phyloP scores from a whole-genome alignment of 148 eudicot genomes.

The Bassia scoparia region DNA sequence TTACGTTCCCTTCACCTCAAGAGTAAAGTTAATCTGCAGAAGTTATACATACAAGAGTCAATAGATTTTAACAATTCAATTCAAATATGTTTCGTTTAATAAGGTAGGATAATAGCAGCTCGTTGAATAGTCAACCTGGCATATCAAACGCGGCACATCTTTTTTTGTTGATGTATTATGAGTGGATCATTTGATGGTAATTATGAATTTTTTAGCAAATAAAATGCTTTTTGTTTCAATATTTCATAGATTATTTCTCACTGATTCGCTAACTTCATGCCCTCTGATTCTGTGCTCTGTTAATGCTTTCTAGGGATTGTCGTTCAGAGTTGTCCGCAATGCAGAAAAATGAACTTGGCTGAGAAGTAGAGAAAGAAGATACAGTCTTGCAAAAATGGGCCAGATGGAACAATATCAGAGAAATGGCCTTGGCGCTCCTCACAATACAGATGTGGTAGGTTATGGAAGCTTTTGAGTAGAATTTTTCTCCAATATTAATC shows the following conservation, averaged over 20 bases:
- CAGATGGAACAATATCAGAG: slow-evolving; percentile 76
- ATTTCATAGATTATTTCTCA: background rate
- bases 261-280: background rate
- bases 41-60: no score
- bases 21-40: no score
- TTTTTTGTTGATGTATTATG: no score
- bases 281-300: background rate
- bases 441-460: slow-evolving; percentile 95
- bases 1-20: no score
- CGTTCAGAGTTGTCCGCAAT: slow-evolving; percentile 85
- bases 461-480: slow-evolving; percentile 96
- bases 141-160: no score
- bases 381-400: slow-evolving; percentile 85
- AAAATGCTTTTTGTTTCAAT: no score
- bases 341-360: slow-evolving; percentile 89
- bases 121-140: no score
- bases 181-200: no score
- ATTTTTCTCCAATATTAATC: slow-evolving; percentile 92
- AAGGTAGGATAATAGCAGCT: no score
- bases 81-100: no score
- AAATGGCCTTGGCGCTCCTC: slow-evolving; percentile 94
- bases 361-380: slow-evolving; percentile 85
- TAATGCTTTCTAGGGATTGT: slow-evolving; percentile 60
- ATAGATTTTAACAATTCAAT: no score
- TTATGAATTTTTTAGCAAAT: no score